phyloP scores from a whole-genome alignment of 1,284 basidiomycete genomes.

The Sanguinoderma infundibulare region DNA sequence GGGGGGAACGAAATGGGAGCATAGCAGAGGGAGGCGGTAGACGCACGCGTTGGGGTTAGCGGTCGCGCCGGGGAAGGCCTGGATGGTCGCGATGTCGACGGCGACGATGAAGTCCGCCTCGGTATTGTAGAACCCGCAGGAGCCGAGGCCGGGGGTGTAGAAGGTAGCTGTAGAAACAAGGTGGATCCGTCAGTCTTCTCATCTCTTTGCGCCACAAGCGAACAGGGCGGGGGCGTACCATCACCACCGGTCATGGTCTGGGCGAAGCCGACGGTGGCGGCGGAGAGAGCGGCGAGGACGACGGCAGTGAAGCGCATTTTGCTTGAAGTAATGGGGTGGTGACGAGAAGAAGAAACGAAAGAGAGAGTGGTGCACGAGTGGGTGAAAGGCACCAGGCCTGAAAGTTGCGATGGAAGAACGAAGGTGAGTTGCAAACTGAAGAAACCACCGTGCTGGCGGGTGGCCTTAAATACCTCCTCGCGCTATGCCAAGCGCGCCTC shows the following conservation, averaged over 20 bases:
- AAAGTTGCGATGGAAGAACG: constrained; percentile 15
- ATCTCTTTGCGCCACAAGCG: neutral
- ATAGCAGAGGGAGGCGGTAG: neutral
- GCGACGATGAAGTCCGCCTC: constrained; percentile 27
- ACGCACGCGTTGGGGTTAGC: constrained; percentile 25
- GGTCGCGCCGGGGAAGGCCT: constrained; percentile 23
- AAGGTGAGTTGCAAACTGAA: constrained; percentile 21
- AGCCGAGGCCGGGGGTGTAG: constrained; percentile 24
- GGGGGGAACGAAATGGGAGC: neutral
- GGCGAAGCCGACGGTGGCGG: constrained; percentile 14
- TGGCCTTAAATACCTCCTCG: constrained; percentile 2
- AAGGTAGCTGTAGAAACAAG: constrained; percentile 15
- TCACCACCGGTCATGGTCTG: constrained; percentile 14
- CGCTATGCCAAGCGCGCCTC: neutral
- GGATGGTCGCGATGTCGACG: constrained; percentile 18
- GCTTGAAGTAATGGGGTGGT: constrained; percentile 1
- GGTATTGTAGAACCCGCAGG: constrained; percentile 25
- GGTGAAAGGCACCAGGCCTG: constrained; percentile 24
- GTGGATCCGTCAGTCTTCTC: neutral
- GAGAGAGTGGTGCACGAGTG: constrained; percentile 15
- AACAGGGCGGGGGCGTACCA: neutral
- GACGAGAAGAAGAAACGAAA: constrained; percentile 6
- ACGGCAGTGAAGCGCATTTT: constrained; percentile 22
- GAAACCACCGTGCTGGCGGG: neutral
- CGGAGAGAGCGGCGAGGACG: constrained; percentile 15